Conservation (phyloP, 1,284 basidiomycete genomes). For the Veloboletus limbatus region DNA sequence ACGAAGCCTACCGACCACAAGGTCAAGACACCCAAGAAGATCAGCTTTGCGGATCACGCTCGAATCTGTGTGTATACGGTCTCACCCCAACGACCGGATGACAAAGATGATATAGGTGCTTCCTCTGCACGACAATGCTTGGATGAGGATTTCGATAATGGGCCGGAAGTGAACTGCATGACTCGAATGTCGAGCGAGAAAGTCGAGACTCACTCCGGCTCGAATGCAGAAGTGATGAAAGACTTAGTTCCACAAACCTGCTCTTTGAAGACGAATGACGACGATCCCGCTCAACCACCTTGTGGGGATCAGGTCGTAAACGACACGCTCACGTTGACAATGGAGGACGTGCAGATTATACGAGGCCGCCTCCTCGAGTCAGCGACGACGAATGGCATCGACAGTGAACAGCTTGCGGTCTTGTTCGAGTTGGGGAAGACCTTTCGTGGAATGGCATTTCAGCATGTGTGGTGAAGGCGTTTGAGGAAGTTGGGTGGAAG, state of each 20-base stretch:
- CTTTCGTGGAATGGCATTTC: constrained; percentile 23
- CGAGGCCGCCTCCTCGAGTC: constrained; percentile 17
- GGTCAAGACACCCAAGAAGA: constrained; percentile 29
- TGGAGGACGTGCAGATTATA: constrained; percentile 16
- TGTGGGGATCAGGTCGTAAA: constrained; percentile 1
- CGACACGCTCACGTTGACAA: constrained; percentile 19
- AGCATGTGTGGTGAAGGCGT: constrained; percentile 26
- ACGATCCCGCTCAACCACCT: neutral
- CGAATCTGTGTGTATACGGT: constrained; percentile 22
- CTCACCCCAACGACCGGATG: constrained; percentile 15
- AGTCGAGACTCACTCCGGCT: neutral
- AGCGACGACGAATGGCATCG: constrained; percentile 1
- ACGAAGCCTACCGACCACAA: constrained; percentile 9
- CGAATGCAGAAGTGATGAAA: constrained; percentile 1
- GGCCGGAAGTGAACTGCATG: neutral
- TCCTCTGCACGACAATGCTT: neutral
- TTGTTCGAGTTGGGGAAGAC: constrained; percentile 24
- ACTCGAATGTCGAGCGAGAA: neutral
- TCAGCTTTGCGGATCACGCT: constrained; percentile 29
- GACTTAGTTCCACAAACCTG: neutral
- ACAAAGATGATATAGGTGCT: neutral
- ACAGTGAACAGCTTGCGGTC: constrained; percentile 12
- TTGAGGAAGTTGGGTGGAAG: neutral
- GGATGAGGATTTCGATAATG: neutral
- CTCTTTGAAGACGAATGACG: neutral